These are phyloP conservation scores for Carex littledalei DNA, from an alignment of 176 grass and related monocot species.

Conservation along the genomic window DNA sequence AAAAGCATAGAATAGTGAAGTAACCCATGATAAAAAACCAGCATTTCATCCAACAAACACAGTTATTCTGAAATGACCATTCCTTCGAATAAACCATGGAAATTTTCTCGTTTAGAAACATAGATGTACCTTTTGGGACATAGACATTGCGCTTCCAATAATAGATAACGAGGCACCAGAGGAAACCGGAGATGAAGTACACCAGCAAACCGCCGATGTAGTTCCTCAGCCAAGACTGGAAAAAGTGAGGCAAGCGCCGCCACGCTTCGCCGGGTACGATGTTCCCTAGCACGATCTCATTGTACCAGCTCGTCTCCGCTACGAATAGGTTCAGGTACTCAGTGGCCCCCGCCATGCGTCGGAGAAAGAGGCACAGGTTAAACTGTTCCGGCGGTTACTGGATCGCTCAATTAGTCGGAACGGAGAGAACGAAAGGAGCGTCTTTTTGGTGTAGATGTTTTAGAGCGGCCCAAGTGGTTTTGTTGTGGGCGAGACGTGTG, in stretches of 20 bases:
- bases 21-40: not conserved
- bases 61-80: not conserved
- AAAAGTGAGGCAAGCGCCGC: conserved; percentile 56
- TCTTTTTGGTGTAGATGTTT: not conserved
- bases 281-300: conserved; percentile 60
- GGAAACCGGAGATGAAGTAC: conserved; percentile 73
- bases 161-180: conserved; percentile 97
- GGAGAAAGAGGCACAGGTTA: too few species aligned
- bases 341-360: conserved; percentile 33
- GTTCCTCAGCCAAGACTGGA: conserved; percentile 95
- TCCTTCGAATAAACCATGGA: not conserved
- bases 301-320: conserved; percentile 82
- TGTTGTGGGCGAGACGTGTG: not conserved
- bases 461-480: not conserved
- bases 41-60: not conserved
- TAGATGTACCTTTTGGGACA: conserved; percentile 70
- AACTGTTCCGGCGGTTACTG: not conserved
- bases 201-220: conserved; percentile 55
- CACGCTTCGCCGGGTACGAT: conserved; percentile 49
- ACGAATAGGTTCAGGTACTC: conserved; percentile 50
- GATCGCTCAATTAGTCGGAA: not conserved
- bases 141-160: conserved; percentile 88
- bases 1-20: not conserved
- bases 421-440: not conserved
- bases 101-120: not conserved